These are phyloP conservation scores for Falciphora oryzae DNA, from an alignment of 2,329 filamentous ascomycete species.

Conservation along the genomic window DNA sequence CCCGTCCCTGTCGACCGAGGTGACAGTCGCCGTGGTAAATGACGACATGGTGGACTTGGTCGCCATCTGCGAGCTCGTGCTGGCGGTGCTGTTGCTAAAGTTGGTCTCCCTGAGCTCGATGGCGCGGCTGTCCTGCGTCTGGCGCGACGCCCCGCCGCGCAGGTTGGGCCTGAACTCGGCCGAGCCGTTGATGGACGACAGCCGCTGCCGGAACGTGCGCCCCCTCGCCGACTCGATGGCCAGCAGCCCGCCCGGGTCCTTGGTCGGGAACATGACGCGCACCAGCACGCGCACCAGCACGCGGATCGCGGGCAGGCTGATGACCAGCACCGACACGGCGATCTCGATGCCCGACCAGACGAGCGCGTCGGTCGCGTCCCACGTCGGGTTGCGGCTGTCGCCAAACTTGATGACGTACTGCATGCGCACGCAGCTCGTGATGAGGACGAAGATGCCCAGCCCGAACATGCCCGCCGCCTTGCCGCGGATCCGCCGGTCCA, in stretches of 20 bases:
- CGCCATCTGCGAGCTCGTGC: background rate
- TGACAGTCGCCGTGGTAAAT: too few species aligned
- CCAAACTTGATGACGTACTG: conserved; percentile 25
- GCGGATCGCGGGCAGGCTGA: conserved; percentile 34
- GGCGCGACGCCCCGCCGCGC: background rate
- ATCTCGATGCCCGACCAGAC: conserved; percentile 39
- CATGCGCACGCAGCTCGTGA: conserved; percentile 30
- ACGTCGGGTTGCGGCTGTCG: conserved; percentile 31
- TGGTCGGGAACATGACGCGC: conserved; percentile 10
- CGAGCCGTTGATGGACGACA: background rate
- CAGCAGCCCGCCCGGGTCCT: background rate
- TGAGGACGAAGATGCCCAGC: conserved; percentile 30
- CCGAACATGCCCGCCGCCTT: conserved; percentile 31
- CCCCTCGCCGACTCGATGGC: conserved; percentile 5
- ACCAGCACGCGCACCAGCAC: conserved; percentile 23
- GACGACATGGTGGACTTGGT: background rate
- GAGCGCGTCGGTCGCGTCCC: conserved; percentile 35
- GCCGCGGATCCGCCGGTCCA: conserved; percentile 23
- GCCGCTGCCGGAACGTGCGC: background rate
- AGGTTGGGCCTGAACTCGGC: background rate
- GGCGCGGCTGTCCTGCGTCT: background rate
- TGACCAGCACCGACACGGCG: conserved; percentile 34
- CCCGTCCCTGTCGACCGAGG: background rate
- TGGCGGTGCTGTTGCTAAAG: background rate
- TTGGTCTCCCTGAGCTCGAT: background rate